phyloP scores from a whole-genome alignment of 805 yeast species.

The Zygotorulaspora sp. region DNA sequence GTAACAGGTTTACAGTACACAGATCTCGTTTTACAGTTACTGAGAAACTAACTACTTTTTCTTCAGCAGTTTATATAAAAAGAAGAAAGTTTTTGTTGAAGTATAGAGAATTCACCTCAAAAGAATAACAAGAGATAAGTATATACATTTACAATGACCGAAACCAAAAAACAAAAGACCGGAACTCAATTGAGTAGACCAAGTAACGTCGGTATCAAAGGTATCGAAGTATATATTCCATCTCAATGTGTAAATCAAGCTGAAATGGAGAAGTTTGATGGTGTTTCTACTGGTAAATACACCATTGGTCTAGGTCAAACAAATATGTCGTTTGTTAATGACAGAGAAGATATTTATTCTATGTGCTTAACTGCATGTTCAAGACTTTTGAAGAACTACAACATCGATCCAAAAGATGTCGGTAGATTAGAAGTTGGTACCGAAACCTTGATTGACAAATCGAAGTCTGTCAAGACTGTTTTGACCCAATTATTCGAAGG shows the following conservation, averaged over 20 bases:
- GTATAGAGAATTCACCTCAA: no score
- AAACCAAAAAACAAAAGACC: slow-evolving; percentile 31
- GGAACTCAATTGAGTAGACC: slow-evolving; percentile 41
- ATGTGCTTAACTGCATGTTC: slow-evolving; percentile 84
- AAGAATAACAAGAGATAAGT: no score
- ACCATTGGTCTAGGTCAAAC: slow-evolving; percentile 99
- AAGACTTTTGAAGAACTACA: slow-evolving; percentile 71
- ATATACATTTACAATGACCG: slow-evolving; percentile 21
- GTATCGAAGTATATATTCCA: slow-evolving; percentile 89
- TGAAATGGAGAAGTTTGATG: slow-evolving; percentile 79
- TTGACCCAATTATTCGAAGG: slow-evolving; percentile 89
- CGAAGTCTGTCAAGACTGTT: slow-evolving; percentile 93
- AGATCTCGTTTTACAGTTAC: no score
- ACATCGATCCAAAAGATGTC: slow-evolving; percentile 71
- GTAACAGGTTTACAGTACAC: not conserved
- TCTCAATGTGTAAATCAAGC: slow-evolving; percentile 78
- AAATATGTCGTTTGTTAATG: slow-evolving; percentile 95
- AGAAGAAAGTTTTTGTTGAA: no score
- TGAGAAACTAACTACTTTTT: no score
- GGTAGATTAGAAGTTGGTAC: slow-evolving; percentile 99
- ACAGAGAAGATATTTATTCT: slow-evolving; percentile 95
- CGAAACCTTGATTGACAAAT: slow-evolving; percentile 92
- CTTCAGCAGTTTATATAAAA: no score
- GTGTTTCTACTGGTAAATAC: slow-evolving; percentile 89
- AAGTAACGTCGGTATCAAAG: slow-evolving; percentile 93